Evolutionary conservation across 768 basidiomycete genomes (phyloP), one percentile per base, ranked within the genome.

Genomic region (Termitomyces sp.): DNA sequence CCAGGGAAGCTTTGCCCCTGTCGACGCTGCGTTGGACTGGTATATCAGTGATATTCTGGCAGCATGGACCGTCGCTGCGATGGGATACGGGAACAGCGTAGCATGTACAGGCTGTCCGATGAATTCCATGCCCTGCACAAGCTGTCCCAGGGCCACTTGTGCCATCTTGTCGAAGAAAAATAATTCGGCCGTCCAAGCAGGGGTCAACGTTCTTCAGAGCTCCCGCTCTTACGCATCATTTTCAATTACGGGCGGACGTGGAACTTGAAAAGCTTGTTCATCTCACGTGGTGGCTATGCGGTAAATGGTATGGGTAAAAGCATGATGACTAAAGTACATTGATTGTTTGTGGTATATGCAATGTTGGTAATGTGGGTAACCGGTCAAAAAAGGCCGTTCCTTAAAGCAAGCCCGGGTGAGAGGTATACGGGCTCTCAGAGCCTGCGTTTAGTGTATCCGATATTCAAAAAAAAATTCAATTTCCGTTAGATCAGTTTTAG

Each of bases 21-120:
- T 31, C 6, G 37, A 11, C 1, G 37, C 37, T 0, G 71, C 70
- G 57, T 76, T 76, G 2, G 70, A 61, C 62, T 81, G 79, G 65
- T 74, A 82, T 5, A 67, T 72, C n/a, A 76, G 68, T 0, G 80
- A 81, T 24, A 79, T 71, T 36, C 80, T 63, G 24, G 75, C 70
- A 31, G 79, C 80, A 64, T 81, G 80, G 4, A 79, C 59, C 0
- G 77, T 77, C 13, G 75, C 68, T 12, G 72, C 75, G 54, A 73
- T 69, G 13, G 72, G 67, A 59, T 71, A 80, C 1, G 80, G 80
- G 63, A 77, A 81, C 58, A 68, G 66, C 8, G 67, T 64, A 4
- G 71, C 64, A 55, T 79, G 77, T 0, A 79, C 77, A 18, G 71
- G 74, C n/a, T 67, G 53, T 9, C 18, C 57, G 3, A 61, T 57